Evolutionary conservation across 306 rosid genomes (phyloP).

Genomic region (Dryas octopetala): DNA sequence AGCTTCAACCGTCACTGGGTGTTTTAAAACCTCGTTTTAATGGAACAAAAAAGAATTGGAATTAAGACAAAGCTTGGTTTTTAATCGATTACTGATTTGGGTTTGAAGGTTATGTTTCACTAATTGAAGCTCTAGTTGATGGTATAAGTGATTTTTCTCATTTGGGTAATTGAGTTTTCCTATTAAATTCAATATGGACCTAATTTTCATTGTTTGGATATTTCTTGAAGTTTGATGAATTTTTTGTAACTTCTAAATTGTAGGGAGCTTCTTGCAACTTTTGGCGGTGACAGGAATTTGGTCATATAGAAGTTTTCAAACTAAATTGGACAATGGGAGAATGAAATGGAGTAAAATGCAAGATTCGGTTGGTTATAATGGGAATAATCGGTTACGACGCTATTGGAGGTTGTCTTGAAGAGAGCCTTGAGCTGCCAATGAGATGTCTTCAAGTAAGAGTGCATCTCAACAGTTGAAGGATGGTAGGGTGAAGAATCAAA

Average conservation of each 20-base stretch:
- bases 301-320: neutral
- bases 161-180: neutral
- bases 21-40: neutral
- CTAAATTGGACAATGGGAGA: slow-evolving; percentile 13
- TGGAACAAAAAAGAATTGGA: neutral
- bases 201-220: neutral
- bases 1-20: neutral
- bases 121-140: neutral
- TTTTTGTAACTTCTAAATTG: neutral
- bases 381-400: slow-evolving; percentile 15
- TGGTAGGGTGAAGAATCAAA: slow-evolving; percentile 24
- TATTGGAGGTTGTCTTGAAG: slow-evolving; percentile 23
- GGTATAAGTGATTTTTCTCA: neutral
- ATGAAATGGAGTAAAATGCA: slow-evolving; percentile 38
- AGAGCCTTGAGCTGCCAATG: slow-evolving; percentile 27
- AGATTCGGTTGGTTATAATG: slow-evolving; percentile 24
- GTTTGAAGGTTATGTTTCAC: neutral
- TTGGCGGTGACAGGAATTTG: neutral
- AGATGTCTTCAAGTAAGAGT: slow-evolving; percentile 45
- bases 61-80: neutral
- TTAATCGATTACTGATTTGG: neutral
- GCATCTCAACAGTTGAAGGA: slow-evolving; percentile 28
- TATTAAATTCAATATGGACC: neutral
- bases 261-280: slow-evolving; percentile 7
- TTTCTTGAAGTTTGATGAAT: neutral